A percentile compares a stretch with the other conserved stretches of the same genome.
Evolutionary conservation across 164 flowering plant genomes (phyloP).

Genomic region (Berberis vulgaris): DNA sequence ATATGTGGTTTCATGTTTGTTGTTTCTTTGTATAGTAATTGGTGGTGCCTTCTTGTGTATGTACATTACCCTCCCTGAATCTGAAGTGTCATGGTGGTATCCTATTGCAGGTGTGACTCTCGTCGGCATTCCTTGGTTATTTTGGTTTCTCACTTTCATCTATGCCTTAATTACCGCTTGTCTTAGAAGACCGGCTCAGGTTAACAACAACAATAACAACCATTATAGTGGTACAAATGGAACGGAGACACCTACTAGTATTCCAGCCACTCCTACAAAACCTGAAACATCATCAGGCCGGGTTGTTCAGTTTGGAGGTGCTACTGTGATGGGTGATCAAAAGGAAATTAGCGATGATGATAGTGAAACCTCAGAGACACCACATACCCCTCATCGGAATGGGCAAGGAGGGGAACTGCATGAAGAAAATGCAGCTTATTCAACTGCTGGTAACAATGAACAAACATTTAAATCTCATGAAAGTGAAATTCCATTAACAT

Average conservation of each 20-base stretch:
- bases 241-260: neutral
- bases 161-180: neutral
- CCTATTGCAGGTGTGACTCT: conserved; percentile 11
- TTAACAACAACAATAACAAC: conserved; percentile 1
- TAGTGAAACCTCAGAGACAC: neutral
- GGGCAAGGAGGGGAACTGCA: neutral
- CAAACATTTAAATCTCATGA: conserved; percentile 5
- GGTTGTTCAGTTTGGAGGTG: neutral
- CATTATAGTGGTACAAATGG: neutral
- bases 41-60: conserved; percentile 12
- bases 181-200: neutral
- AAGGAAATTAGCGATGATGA: neutral
- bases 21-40: conserved; percentile 10
- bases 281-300: neutral
- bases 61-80: conserved; percentile 10
- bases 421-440: neutral
- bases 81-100: conserved; percentile 10
- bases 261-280: neutral
- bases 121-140: conserved; percentile 13
- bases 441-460: neutral
- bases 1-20: conserved; percentile 7
- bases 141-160: conserved; percentile 13
- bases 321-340: neutral
- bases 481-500: conserved; percentile 8
- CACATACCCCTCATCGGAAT: neutral